These are phyloP conservation scores for Trichoderma sp. DNA, from an alignment of 2,329 filamentous ascomycete species.

Conservation along the genomic window DNA sequence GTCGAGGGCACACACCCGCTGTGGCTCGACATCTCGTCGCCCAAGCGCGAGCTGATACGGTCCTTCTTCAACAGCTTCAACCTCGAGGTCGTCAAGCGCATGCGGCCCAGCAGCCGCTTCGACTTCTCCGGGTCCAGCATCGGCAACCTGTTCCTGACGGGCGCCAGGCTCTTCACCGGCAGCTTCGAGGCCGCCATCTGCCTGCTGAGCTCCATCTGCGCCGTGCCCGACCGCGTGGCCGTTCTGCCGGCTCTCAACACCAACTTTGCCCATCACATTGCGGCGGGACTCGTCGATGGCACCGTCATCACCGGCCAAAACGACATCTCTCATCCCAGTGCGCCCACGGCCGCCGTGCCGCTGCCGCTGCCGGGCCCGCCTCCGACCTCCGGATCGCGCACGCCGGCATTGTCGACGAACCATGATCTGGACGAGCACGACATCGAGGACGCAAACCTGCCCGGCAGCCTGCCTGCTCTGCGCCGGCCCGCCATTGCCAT, in stretches of 20 bases:
- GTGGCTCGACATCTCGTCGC: conserved; percentile 69
- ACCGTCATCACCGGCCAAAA: conserved; percentile 86
- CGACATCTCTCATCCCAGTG: conserved; percentile 81
- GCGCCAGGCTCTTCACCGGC: conserved; percentile 84
- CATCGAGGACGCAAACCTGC: conserved; percentile 77
- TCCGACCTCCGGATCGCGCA: conserved; percentile 26
- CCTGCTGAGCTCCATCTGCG: conserved; percentile 80
- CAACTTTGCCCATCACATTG: conserved; percentile 94
- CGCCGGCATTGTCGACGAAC: conserved; percentile 35
- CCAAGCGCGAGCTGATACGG: conserved; percentile 74
- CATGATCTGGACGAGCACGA: conserved; percentile 57
- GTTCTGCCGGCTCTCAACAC: conserved; percentile 91
- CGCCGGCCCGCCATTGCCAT: conserved; percentile 80
- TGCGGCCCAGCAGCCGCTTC: conserved; percentile 69
- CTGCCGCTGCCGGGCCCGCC: conserved; percentile 27
- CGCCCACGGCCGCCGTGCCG: conserved; percentile 50
- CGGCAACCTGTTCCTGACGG: conserved; percentile 78
- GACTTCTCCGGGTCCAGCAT: conserved; percentile 75
- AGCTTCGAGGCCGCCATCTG: conserved; percentile 93
- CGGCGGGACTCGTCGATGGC: conserved; percentile 74
- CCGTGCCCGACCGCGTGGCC: conserved; percentile 71
- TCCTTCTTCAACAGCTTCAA: conserved; percentile 75
- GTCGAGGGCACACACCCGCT: conserved; percentile 77
- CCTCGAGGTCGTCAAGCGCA: conserved; percentile 74
- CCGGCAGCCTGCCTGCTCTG: conserved; percentile 76